phyloP scores from a whole-genome alignment of 2,329 filamentous ascomycete genomes.

The Helicocarpus griseus region DNA sequence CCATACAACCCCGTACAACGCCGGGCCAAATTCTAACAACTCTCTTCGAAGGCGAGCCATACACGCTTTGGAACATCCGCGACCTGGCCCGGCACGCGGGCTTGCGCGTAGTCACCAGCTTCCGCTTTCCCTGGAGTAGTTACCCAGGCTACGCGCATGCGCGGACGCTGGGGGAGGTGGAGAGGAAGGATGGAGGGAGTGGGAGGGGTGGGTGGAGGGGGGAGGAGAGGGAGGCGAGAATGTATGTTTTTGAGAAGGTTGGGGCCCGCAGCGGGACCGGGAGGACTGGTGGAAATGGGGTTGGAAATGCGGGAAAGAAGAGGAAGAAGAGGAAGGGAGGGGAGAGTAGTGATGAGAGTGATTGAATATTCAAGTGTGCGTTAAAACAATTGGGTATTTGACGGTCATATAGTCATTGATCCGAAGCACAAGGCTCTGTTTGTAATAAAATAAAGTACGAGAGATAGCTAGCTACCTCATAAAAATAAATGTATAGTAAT shows the following conservation, averaged over 20 bases:
- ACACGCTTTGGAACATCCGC: constrained; percentile 88
- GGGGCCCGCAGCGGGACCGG: constrained; percentile 21
- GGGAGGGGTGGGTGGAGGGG: constrained; percentile 37
- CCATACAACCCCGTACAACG: constrained; percentile 16
- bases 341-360: constrained; percentile 24
- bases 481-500: background rate
- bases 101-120: constrained; percentile 37
- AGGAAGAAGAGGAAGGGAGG: constrained; percentile 27
- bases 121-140: constrained; percentile 38
- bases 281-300: constrained; percentile 9
- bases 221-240: constrained; percentile 37
- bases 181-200: constrained; percentile 27
- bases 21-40: constrained; percentile 64
- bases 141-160: constrained; percentile 41
- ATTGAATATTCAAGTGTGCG: no score
- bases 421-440: background rate
- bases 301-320: constrained; percentile 18
- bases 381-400: background rate
- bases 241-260: constrained; percentile 38
- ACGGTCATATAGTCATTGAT: background rate
- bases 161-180: constrained; percentile 36
- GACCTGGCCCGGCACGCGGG: constrained; percentile 68
- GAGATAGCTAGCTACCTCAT: background rate
- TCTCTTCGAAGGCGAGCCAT: constrained; percentile 87
- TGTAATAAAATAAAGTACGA: background rate